Evolutionary conservation across 768 basidiomycete genomes (phyloP), one percentile per base, ranked within the genome.

Genomic region (Tulasnella sp.): DNA sequence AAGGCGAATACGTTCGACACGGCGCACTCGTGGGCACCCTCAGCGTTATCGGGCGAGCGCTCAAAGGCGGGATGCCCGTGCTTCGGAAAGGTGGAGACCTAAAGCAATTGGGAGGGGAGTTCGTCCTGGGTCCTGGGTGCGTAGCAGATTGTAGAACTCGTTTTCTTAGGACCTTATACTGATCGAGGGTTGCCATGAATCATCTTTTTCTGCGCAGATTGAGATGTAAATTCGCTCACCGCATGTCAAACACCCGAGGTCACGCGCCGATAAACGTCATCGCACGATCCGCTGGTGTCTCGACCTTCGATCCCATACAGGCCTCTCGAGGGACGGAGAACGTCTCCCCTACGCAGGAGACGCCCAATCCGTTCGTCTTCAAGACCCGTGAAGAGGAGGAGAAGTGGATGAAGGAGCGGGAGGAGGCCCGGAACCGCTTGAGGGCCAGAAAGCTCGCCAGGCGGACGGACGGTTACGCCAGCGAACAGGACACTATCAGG

Each of bases 51-150:
- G 70, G 78, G 61, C 81, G 84, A 61, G 84, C 85, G 2, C 66
- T 91, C 50, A 80, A 80, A 59, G 79, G 21, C 8, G 70, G 67
- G 38, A 63, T 68, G 24, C 85, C 93, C 83, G 60, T 89, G 12
- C 87, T 85, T 81, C 84, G 84, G 72, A 80, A 79, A 61, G 85
- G 83, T 2, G 90, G 90, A 0, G 83, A 91, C 65, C 69, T 82
- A 44, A 71, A 76, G 43, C 89, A 93, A 70, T 74, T 94, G 19
- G 92, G 92, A 9, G 93, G 92, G 22, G 93, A 97, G 73, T 93
- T 94, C 67, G 78, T 87, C 24, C 74, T 87, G 15, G 80, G 80
- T 12, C 80, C 81, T 8, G 81, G 80, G 79, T 81, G 62, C 62
- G 76, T 66, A 17, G n/a, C 9, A 10, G 15, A 12, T 19, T 21